A percentile compares a stretch with the other conserved stretches of the same genome.
Evolutionary conservation across 371 early-diverging fungal species (phyloP).

Genomic region (Rhizomucor pusillus): DNA sequence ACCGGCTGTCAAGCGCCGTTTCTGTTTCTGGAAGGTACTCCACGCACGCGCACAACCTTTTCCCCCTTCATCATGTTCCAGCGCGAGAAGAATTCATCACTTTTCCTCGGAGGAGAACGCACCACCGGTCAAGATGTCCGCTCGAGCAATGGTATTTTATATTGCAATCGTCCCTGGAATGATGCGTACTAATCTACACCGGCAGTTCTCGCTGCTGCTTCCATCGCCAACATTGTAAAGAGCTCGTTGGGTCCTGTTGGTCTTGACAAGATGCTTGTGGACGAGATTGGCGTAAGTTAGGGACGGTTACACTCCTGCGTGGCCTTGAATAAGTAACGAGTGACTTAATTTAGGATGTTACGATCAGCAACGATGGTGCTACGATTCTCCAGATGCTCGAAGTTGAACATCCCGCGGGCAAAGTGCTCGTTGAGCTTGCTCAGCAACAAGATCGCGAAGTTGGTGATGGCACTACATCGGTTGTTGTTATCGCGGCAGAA

Average conservation of each 20-base stretch:
- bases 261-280: slow-evolving; percentile 99
- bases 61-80: slow-evolving; percentile 25
- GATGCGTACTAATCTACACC: neutral
- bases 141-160: slow-evolving; percentile 93
- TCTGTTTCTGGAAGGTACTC: no score
- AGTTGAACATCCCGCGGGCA: slow-evolving; percentile 98
- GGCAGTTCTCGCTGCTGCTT: slow-evolving; percentile 66
- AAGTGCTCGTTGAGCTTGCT: slow-evolving; percentile 97
- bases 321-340: neutral
- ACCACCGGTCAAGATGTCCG: slow-evolving; percentile 94
- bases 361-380: slow-evolving; percentile 99
- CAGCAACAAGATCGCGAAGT: slow-evolving; percentile 99
- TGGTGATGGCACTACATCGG: slow-evolving; percentile 99
- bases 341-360: slow-evolving; percentile 78
- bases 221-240: slow-evolving; percentile 98
- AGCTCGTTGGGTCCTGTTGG: slow-evolving; percentile 99
- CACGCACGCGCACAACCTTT: no score
- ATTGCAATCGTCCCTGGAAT: neutral
- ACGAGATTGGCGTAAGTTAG: slow-evolving; percentile 93
- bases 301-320: neutral
- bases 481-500: slow-evolving; percentile 99
- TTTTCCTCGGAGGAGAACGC: slow-evolving; percentile 89
- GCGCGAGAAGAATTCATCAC: slow-evolving; percentile 38
- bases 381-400: slow-evolving; percentile 98
- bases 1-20: no score